These are phyloP conservation scores for Debaryomyces prosopidis DNA, from an alignment of 805 yeast species.

Conservation along the genomic window DNA sequence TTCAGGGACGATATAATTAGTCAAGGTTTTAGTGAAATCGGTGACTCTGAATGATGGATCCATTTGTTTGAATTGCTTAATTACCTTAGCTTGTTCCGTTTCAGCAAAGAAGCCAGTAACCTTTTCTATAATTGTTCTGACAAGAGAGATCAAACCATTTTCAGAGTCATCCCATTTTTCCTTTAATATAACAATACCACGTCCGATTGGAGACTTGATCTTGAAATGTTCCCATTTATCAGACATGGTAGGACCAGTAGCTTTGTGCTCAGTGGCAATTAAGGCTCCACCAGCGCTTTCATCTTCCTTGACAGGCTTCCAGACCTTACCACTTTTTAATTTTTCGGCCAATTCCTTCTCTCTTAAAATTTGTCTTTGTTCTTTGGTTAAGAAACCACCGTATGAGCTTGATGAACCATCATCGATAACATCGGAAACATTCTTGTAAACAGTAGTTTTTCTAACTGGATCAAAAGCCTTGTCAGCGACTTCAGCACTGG, in stretches of 20 bases:
- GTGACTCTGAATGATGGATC: constrained; percentile 87
- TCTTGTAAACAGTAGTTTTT: constrained; percentile 85
- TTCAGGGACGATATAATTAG: constrained; percentile 94
- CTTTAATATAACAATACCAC: constrained; percentile 57
- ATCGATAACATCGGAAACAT: constrained; percentile 82
- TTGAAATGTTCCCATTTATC: constrained; percentile 68
- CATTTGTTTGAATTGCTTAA: constrained; percentile 78
- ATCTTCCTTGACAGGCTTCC: constrained; percentile 71
- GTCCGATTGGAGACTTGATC: constrained; percentile 70
- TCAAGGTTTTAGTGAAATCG: constrained; percentile 74
- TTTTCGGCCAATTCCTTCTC: constrained; percentile 50
- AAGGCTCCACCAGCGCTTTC: constrained; percentile 82
- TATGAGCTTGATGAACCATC: constrained; percentile 88
- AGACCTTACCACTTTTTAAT: constrained; percentile 56
- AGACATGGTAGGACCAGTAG: constrained; percentile 66
- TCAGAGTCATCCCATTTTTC: constrained; percentile 90
- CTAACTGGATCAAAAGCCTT: constrained; percentile 92
- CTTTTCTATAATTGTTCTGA: constrained; percentile 79
- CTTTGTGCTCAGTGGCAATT: constrained; percentile 78
- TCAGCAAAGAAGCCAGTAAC: constrained; percentile 90
- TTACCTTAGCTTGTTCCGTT: constrained; percentile 94
- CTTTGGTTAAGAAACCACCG: constrained; percentile 90
- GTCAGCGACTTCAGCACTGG: constrained; percentile 83
- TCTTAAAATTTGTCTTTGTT: constrained; percentile 73
- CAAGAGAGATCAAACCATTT: constrained; percentile 78